Evolutionary conservation across 2,329 filamentous ascomycete species (phyloP).

Genomic region (Claviceps digitariae): DNA sequence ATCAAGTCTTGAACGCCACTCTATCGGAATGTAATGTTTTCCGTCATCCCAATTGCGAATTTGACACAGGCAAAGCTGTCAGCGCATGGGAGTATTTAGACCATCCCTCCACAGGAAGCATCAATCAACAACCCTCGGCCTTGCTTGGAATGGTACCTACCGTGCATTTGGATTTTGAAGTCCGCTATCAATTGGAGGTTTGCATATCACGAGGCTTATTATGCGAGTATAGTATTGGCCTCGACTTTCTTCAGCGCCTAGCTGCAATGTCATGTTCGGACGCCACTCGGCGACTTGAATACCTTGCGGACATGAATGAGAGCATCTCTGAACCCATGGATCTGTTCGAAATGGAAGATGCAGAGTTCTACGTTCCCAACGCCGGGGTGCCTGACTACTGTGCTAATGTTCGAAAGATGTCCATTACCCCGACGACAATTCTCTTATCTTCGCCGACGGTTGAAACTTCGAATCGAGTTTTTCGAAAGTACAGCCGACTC

Average conservation of each 20-base stretch:
- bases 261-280: conserved; percentile 27
- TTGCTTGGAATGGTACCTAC: conserved; percentile 12
- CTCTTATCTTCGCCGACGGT: conserved; percentile 64
- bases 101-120: conserved; percentile 7
- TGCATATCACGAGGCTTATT: conserved; percentile 73
- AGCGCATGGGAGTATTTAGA: conserved; percentile 21
- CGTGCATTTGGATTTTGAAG: conserved; percentile 47
- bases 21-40: conserved; percentile 63
- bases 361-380: conserved; percentile 31
- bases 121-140: conserved; percentile 15
- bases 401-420: conserved; percentile 59
- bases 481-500: conserved; percentile 54
- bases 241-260: conserved; percentile 54
- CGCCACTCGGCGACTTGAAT: conserved; percentile 59
- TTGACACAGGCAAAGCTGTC: conserved; percentile 21
- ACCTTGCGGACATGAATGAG: conserved; percentile 50
- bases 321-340: conserved; percentile 56
- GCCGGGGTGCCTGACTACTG: conserved; percentile 57
- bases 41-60: conserved; percentile 26
- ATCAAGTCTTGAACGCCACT: conserved; percentile 30
- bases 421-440: conserved; percentile 73
- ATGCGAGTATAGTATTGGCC: conserved; percentile 59
- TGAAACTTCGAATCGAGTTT: conserved; percentile 78
- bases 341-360: conserved; percentile 48
- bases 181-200: conserved; percentile 84